phyloP scores from a whole-genome alignment of 1,139 yeast species.

The Protomyces inouyei region DNA sequence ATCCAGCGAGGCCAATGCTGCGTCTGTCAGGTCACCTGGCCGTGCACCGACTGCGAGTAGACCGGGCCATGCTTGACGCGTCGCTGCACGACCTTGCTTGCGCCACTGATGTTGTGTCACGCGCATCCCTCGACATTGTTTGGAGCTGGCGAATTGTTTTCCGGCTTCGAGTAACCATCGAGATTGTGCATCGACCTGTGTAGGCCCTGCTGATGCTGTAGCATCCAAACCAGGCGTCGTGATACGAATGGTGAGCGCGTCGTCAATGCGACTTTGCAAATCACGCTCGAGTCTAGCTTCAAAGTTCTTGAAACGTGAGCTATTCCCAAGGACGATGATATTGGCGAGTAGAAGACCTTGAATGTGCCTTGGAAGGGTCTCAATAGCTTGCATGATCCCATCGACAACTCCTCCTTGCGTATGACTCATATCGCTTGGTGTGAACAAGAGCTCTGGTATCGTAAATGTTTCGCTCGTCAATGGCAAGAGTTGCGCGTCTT shows the following conservation, averaged over 20 bases:
- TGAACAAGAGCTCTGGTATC: slow-evolving; percentile 79
- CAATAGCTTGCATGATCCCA: slow-evolving; percentile 64
- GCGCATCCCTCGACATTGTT: neutral
- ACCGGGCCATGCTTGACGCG: neutral
- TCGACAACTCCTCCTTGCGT: slow-evolving; percentile 69
- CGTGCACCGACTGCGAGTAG: neutral
- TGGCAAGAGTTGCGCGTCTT: slow-evolving; percentile 51
- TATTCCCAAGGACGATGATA: slow-evolving; percentile 78
- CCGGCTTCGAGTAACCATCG: neutral
- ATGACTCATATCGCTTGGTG: slow-evolving; percentile 78
- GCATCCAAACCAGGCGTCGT: slow-evolving; percentile 1
- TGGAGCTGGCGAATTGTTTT: neutral
- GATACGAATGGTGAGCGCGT: neutral
- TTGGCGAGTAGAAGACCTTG: slow-evolving; percentile 77
- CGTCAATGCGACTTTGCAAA: slow-evolving; percentile 20
- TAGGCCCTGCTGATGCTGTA: neutral
- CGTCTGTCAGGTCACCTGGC: neutral
- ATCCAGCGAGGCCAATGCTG: neutral
- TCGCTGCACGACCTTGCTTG: neutral
- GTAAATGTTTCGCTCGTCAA: slow-evolving; percentile 80
- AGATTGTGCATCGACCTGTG: neutral
- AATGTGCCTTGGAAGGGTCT: slow-evolving; percentile 65
- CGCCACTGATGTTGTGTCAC: slow-evolving; percentile 11
- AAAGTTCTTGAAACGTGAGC: slow-evolving; percentile 65
- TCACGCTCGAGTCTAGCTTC: slow-evolving; percentile 44